phyloP scores from a whole-genome alignment of 768 basidiomycete species.

The Phanerochaete carnosa region DNA sequence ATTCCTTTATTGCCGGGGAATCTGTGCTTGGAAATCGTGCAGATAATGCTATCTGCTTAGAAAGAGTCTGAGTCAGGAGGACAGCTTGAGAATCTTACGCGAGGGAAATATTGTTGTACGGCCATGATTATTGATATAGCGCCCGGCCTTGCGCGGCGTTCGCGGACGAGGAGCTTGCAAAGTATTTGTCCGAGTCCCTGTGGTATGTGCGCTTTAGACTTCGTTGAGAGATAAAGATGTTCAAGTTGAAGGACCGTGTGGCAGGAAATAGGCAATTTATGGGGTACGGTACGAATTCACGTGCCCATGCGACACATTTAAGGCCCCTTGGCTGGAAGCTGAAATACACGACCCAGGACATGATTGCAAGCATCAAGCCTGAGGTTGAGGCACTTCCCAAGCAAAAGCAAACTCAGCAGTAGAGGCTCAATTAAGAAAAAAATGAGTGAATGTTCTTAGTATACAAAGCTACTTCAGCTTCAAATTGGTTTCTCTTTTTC shows the following conservation, averaged over 20 bases:
- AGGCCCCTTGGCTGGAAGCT: conserved; percentile 17
- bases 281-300: conserved; percentile 13
- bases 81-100: no score
- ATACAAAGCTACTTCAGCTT: no score
- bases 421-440: no score
- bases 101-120: no score
- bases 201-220: background rate
- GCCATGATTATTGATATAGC: no score
- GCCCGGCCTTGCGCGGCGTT: no score
- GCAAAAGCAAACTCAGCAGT: background rate
- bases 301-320: conserved; percentile 4
- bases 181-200: conserved; percentile 14
- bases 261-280: background rate
- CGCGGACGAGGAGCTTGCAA: conserved; percentile 40
- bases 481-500: no score
- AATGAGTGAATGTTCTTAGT: no score
- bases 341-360: conserved; percentile 2
- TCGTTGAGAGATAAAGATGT: background rate
- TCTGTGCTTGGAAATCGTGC: no score
- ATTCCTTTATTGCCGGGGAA: no score
- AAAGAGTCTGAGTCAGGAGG: no score
- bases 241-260: background rate
- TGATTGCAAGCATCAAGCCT: conserved; percentile 12
- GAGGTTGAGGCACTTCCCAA: background rate
- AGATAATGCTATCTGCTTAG: no score